Evolutionary conservation across 2,329 filamentous ascomycete genomes (phyloP).

Genomic region (Ophiostoma tasmaniense): DNA sequence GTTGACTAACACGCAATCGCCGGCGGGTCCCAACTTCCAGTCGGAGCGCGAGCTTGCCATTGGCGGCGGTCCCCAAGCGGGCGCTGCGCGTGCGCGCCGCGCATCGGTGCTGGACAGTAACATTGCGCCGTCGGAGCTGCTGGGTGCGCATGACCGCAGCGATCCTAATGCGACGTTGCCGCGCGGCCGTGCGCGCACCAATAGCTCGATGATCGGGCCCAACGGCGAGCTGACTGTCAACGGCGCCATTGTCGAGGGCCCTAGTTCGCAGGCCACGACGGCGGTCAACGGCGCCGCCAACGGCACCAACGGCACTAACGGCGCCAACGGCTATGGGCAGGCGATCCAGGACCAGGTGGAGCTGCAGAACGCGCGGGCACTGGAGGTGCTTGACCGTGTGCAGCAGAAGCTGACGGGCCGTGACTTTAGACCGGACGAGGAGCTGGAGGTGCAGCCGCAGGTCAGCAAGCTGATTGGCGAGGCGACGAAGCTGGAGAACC

Average conservation of each 20-base stretch:
- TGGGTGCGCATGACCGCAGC: conserved; percentile 29
- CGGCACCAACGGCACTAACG: neutral
- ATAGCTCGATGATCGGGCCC: conserved; percentile 41
- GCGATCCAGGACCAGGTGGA: conserved; percentile 47
- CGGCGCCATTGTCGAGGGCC: neutral
- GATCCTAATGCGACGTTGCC: conserved; percentile 22
- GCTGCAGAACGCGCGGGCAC: conserved; percentile 82
- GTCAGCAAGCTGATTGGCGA: conserved; percentile 92
- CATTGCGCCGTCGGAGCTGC: conserved; percentile 49
- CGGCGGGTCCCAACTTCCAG: conserved; percentile 58
- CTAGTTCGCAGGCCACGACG: conserved; percentile 22
- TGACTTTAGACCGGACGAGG: conserved; percentile 80
- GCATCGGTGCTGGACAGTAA: conserved; percentile 61
- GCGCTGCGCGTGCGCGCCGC: conserved; percentile 45
- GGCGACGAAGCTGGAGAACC: conserved; percentile 91
- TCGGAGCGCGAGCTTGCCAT: conserved; percentile 51
- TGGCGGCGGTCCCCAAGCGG: conserved; percentile 32
- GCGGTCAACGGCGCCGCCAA: conserved; percentile 3
- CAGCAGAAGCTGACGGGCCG: conserved; percentile 91
- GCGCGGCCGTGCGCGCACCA: conserved; percentile 50
- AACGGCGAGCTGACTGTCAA: conserved; percentile 21
- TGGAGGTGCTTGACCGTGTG: conserved; percentile 85
- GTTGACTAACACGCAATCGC: conserved; percentile 57
- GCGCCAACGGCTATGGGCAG: conserved; percentile 22
- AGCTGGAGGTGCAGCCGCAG: conserved; percentile 76